phyloP scores from a whole-genome alignment of 1,284 basidiomycete species.

The Cryptococcus neoformans region DNA sequence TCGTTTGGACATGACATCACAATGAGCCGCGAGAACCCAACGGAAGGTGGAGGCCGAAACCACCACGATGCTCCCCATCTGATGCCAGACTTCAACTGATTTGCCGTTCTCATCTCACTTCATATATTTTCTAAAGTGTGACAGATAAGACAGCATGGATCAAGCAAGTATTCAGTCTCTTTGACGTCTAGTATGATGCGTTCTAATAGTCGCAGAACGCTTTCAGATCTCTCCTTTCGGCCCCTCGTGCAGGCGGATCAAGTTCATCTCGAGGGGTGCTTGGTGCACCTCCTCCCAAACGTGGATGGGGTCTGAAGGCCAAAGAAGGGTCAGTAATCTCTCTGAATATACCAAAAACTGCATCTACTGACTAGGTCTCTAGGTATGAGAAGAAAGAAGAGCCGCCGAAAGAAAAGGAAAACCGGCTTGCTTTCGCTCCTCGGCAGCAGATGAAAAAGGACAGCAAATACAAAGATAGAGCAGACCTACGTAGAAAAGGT shows the following conservation, averaged over 20 bases:
- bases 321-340: constrained; percentile 24
- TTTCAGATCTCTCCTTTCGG: constrained; percentile 39
- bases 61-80: not conserved
- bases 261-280: constrained; percentile 26
- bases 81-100: not conserved
- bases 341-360: not conserved
- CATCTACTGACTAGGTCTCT: not conserved
- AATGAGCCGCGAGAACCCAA: too few species aligned
- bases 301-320: constrained; percentile 37
- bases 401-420: constrained; percentile 5
- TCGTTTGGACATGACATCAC: too few species aligned
- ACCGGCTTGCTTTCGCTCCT: constrained; percentile 30
- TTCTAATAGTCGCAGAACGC: constrained; percentile 26
- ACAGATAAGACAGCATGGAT: not conserved
- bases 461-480: constrained; percentile 47
- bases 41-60: too few species aligned
- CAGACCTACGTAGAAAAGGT: constrained; percentile 42
- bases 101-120: not conserved
- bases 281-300: constrained; percentile 32
- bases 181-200: too few species aligned
- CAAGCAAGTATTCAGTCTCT: not conserved
- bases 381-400: constrained; percentile 19
- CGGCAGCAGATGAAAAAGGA: constrained; percentile 29
- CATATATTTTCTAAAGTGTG: not conserved
- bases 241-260: constrained; percentile 24